phyloP scores from a whole-genome alignment of 106 monocot species.

The Allium cepa region DNA sequence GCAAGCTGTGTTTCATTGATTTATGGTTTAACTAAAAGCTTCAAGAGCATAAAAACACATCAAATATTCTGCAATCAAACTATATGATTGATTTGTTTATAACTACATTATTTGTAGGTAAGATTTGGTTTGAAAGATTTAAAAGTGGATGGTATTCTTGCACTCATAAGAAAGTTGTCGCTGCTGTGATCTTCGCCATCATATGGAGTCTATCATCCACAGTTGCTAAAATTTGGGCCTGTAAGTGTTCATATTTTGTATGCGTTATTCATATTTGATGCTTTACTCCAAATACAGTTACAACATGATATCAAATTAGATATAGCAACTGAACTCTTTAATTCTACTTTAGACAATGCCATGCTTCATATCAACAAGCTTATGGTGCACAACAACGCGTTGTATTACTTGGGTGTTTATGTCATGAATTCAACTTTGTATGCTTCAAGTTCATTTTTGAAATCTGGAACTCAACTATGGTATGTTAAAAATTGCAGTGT shows the following conservation, averaged over 20 bases:
- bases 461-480: too few relatives aligned
- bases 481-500: neutral
- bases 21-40: neutral
- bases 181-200: constrained; percentile 56
- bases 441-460: too few relatives aligned
- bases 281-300: neutral
- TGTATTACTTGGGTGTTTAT: neutral
- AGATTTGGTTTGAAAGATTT: constrained; percentile 76
- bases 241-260: constrained; percentile 18
- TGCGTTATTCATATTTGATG: too few relatives aligned
- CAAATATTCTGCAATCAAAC: neutral
- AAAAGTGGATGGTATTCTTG: constrained; percentile 90
- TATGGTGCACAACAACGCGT: too few relatives aligned
- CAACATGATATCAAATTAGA: neutral
- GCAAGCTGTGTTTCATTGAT: neutral
- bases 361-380: neutral
- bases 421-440: neutral
- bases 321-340: neutral
- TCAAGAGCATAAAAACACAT: neutral
- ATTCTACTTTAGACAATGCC: neutral
- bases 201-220: constrained; percentile 92
- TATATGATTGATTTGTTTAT: neutral
- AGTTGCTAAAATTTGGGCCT: constrained; percentile 72
- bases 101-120: constrained; percentile 29
- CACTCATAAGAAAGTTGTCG: constrained; percentile 81